These are phyloP conservation scores for Fusarium acutatum DNA, from an alignment of 2,329 filamentous ascomycete species.

Conservation along the genomic window DNA sequence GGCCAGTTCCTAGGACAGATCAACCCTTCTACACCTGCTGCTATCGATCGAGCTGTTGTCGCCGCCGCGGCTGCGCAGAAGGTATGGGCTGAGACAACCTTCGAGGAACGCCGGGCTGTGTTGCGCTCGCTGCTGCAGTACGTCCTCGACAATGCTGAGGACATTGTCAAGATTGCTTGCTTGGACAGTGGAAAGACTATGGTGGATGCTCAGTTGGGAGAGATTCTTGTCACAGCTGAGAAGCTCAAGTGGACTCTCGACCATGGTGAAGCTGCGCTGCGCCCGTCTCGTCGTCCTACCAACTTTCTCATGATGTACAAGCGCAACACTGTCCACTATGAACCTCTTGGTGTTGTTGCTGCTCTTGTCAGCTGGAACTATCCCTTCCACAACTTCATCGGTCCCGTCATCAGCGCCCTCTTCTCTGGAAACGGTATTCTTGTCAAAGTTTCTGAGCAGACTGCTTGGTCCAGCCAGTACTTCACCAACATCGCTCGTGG, in stretches of 20 bases:
- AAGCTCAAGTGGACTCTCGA: constrained; percentile 94
- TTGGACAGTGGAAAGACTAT: constrained; percentile 96
- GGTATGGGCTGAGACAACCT: constrained; percentile 80
- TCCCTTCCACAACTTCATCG: constrained; percentile 93
- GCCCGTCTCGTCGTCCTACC: constrained; percentile 77
- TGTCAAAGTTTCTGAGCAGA: constrained; percentile 94
- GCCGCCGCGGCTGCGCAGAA: constrained; percentile 78
- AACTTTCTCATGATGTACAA: constrained; percentile 97
- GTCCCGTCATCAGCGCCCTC: constrained; percentile 87
- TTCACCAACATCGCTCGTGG: constrained; percentile 81
- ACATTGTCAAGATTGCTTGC: constrained; percentile 85
- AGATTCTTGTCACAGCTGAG: constrained; percentile 92
- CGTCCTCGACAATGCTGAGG: constrained; percentile 87
- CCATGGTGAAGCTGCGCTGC: constrained; percentile 85
- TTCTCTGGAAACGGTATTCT: constrained; percentile 93
- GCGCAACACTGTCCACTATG: constrained; percentile 87
- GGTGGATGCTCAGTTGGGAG: constrained; percentile 91
- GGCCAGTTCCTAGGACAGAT: constrained; percentile 82
- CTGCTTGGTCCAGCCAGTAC: constrained; percentile 89
- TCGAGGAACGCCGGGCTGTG: constrained; percentile 79
- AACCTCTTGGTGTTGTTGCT: constrained; percentile 91
- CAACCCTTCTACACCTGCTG: constrained; percentile 78
- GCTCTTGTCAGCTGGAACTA: constrained; percentile 98
- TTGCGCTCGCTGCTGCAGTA: constrained; percentile 83
- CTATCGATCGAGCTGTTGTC: constrained; percentile 81